Conservation (phyloP, 2,329 filamentous ascomycete genomes). For the Chaetothyriales sp. region DNA sequence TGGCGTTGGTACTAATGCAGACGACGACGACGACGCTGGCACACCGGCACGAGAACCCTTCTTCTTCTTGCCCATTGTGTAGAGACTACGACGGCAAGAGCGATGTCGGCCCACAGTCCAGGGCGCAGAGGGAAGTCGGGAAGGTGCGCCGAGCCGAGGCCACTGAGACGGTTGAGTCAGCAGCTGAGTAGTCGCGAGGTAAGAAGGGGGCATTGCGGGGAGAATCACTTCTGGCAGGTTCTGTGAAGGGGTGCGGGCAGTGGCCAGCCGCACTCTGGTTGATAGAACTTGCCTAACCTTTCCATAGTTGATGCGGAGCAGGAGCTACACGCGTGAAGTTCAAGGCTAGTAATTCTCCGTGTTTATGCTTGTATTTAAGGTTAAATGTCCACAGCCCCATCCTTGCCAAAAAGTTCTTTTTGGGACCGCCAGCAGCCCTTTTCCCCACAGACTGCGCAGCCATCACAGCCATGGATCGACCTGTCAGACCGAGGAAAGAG, state of each 20-base stretch:
- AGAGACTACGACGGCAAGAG: background rate
- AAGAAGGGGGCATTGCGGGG: background rate
- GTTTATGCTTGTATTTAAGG: background rate
- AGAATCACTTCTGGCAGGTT: background rate
- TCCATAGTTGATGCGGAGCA: background rate
- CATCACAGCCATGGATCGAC: slow-evolving; percentile 3
- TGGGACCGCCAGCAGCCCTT: too few relatives aligned
- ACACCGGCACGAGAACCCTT: background rate
- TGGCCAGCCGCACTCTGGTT: too few relatives aligned
- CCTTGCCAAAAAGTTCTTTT: background rate
- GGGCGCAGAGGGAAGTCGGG: background rate
- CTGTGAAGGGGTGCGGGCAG: too few relatives aligned
- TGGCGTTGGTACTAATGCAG: background rate
- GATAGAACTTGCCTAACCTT: background rate
- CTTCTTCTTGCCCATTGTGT: slow-evolving; percentile 1
- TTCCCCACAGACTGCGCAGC: background rate
- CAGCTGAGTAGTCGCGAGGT: background rate
- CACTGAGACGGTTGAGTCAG: background rate
- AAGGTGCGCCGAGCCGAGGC: background rate
- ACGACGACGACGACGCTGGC: background rate
- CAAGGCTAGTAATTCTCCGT: background rate
- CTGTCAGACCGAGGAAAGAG: slow-evolving; percentile 14
- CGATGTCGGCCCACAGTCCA: background rate
- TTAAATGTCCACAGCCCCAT: background rate
- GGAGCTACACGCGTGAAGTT: too few relatives aligned